phyloP scores from a whole-genome alignment of 331 rosid genomes.

The Quercus phellos region DNA sequence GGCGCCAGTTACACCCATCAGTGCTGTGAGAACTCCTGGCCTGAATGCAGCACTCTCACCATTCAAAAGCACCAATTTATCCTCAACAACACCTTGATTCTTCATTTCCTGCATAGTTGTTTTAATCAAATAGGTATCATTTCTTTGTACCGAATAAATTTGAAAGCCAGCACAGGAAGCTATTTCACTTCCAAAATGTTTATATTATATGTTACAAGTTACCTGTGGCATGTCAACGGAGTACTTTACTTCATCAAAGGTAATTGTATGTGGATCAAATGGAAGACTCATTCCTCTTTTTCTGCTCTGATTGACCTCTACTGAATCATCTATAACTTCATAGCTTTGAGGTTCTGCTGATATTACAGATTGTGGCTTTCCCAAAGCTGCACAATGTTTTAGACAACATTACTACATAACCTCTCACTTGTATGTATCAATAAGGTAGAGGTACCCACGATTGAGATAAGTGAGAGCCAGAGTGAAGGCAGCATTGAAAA shows the following conservation, averaged over 20 bases:
- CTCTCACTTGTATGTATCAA: neutral
- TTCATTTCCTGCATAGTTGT: constrained; percentile 62
- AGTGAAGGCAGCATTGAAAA: constrained; percentile 46
- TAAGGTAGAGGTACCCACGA: constrained; percentile 37
- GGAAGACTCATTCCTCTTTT: constrained; percentile 53
- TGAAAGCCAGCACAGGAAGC: neutral
- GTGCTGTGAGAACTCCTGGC: constrained; percentile 90
- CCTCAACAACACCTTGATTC: constrained; percentile 56
- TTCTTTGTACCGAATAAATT: neutral
- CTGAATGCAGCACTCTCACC: constrained; percentile 74
- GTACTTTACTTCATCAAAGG: constrained; percentile 42
- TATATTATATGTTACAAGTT: neutral
- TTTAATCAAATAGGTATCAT: neutral
- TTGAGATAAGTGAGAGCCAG: constrained; percentile 55
- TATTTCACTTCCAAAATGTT: neutral
- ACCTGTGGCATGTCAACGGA: constrained; percentile 59
- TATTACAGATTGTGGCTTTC: constrained; percentile 35
- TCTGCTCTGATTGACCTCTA: neutral
- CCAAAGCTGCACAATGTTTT: constrained; percentile 37
- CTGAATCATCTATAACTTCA: neutral
- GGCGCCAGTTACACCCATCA: constrained; percentile 90
- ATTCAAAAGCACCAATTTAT: constrained; percentile 56
- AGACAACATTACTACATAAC: neutral
- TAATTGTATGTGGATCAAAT: constrained; percentile 39
- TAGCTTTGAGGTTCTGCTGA: constrained; percentile 28